Percentiles rank a stretch among this genome's conserved stretches.
Evolutionary conservation across 805 yeast genomes (phyloP).

Genomic region (Komagataella populi): DNA sequence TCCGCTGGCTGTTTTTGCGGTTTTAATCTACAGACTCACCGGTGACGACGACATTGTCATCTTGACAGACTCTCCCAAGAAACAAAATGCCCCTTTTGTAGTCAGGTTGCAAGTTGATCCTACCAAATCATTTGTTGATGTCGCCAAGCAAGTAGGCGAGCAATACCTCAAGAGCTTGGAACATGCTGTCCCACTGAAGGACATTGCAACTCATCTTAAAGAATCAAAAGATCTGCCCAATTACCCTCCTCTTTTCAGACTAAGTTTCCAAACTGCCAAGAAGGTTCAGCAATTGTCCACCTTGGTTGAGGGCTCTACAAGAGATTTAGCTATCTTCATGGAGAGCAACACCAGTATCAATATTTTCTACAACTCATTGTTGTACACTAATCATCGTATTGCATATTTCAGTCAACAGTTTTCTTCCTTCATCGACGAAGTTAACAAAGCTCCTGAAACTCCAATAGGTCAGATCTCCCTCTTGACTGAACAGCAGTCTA

Average conservation of each 20-base stretch:
- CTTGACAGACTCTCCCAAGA: conserved; percentile 40
- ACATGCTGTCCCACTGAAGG: conserved; percentile 31
- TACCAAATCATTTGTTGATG: conserved; percentile 34
- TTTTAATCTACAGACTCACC: conserved; percentile 64
- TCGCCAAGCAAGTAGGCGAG: conserved; percentile 30
- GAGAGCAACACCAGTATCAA: conserved; percentile 20
- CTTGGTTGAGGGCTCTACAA: conserved; percentile 36
- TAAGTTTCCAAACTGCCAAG: conserved; percentile 37
- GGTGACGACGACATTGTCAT: conserved; percentile 93
- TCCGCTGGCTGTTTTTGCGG: conserved; percentile 54
- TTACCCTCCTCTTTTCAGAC: conserved; percentile 50
- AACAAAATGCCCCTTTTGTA: conserved; percentile 34
- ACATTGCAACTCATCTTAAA: conserved; percentile 39
- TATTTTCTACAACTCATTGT: conserved; percentile 60
- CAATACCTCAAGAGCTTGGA: conserved; percentile 21
- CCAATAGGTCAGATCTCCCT: conserved; percentile 51
- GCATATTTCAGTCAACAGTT: conserved; percentile 63
- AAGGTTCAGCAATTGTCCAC: conserved; percentile 24
- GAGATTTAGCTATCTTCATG: conserved; percentile 48
- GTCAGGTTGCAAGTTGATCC: conserved; percentile 51
- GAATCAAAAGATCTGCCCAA: conserved; percentile 33
- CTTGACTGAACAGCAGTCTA: conserved; percentile 50
- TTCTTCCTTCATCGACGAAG: conserved; percentile 30
- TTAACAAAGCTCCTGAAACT: conserved; percentile 20
- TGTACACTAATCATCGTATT: conserved; percentile 62